Evolutionary conservation across 768 basidiomycete genomes (phyloP), one percentile per base, ranked within the genome.

Genomic region (Pisolithus tinctorius): DNA sequence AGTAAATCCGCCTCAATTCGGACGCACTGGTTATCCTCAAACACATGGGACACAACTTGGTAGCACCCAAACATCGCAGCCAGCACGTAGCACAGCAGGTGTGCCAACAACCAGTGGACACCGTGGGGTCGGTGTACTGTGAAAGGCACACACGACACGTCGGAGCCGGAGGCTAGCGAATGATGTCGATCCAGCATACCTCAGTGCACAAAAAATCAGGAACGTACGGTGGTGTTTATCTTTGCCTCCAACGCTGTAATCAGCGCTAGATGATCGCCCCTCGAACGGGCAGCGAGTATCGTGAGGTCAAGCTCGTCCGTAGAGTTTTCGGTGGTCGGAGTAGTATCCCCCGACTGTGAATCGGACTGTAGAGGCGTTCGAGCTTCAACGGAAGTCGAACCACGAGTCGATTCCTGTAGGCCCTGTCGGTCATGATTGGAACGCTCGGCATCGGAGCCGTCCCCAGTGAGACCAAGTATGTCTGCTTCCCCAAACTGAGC

Each of bases 51-150:
- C 88, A 92, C 14, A 91, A 74, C 61, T 83, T 88, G 6, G 87
- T 90, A 10, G 86, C 80, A 20, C 85, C 86, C 40, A 92, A 73
- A 64, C 89, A 90, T n/a, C 82, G 81, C 31, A 92, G 67, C 88
- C 88, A 92, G 65, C 88, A 92, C 59, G 81, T 81, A 41, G 81
- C 74, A 62, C 88, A 92, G 57, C 85, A 90, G 0, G 86, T 86
- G 61, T 92, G 88, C 89, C 89, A 92, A 64, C 88, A 92, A 6
- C 88, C 88, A 0, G 86, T 88, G 13, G 86, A 88, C 8, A 83
- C 79, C 0, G 88, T 88, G 0, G 88, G 84, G 54, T 91, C 89
- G 0, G 70, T 76, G 59, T 89, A 89, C 2, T 83, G 76, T 45
- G 89, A 88, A 14, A 92, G 67, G 59, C 88, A 92, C 49, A 92